phyloP scores from a whole-genome alignment of 1,284 basidiomycete species.

The Rugosomyces carneus region DNA sequence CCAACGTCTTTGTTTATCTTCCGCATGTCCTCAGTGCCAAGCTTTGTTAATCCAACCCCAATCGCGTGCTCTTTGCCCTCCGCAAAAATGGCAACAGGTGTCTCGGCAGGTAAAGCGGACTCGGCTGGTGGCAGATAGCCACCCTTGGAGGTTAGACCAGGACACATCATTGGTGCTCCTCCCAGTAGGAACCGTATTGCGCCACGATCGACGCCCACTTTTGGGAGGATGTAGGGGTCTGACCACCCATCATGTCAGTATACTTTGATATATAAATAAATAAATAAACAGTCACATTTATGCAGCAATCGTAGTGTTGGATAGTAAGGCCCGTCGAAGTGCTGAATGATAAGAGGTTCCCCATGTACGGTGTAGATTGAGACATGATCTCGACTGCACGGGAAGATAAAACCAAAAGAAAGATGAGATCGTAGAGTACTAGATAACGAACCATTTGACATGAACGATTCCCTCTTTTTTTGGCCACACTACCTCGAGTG shows the following conservation, averaged over 20 bases:
- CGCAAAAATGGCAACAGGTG: conserved; percentile 83
- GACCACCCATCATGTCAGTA: conserved; percentile 7
- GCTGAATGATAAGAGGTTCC: conserved; percentile 93
- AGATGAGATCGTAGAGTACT: conserved; percentile 5
- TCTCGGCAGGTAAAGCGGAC: conserved; percentile 59
- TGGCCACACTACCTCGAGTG: conserved; percentile 91
- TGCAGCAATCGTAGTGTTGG: conserved; percentile 88
- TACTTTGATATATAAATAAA: background rate
- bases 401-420: background rate
- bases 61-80: conserved; percentile 96
- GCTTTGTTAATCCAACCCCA: conserved; percentile 81
- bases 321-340: conserved; percentile 90
- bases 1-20: conserved; percentile 87
- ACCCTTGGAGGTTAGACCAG: conserved; percentile 89
- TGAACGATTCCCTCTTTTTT: conserved; percentile 95
- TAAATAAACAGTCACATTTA: conserved; percentile 79
- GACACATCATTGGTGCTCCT: conserved; percentile 95
- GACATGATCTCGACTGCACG: conserved; percentile 85
- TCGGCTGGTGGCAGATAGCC: conserved; percentile 81
- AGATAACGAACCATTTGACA: conserved; percentile 83
- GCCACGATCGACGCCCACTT: conserved; percentile 89
- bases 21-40: conserved; percentile 86
- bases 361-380: conserved; percentile 87
- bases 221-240: conserved; percentile 91
- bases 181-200: conserved; percentile 96